Evolutionary conservation across 164 flowering plant genomes (phyloP), one percentile per base, ranked within the genome.

Genomic region (Paratinospora sagittata): DNA sequence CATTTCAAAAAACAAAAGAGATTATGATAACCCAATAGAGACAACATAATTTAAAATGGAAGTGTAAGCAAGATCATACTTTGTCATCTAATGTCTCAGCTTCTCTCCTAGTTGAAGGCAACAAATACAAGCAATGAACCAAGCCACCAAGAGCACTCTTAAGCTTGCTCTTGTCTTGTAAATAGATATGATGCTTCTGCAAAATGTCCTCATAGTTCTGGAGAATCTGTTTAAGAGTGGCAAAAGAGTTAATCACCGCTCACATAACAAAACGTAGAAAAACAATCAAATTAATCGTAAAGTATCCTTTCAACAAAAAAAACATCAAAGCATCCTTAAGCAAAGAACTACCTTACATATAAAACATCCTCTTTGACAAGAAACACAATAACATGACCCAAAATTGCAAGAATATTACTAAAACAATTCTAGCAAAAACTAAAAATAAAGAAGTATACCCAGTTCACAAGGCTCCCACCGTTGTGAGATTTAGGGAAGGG

Each of bases 161-260:
- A 45, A 95, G 86, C 69, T 87, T 86, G 66, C 83, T 79, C 82
- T 82, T 90, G 73, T 95, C 97, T 76, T 88, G 83, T 60, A 88
- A 68, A 79, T 81, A 84, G 60, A 84, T 82, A 57, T 90, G 85
- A 75, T 83, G 86, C 68, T 88, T 87, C 65, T 74, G 86, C 33
- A 95, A 78, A 37, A 95, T 81, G 73, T 86, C 89, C 63, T 75
- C 87, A 73, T 89, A 95, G 74, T 84, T 87, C 76, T 85, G 86
- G 70, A 95, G 88, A 81, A 92, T 80, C 98, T 94, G 81, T 72
- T 41, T 9, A 70, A 75, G 26, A 3, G 52, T 66, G n/a, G 8
- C 45, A 34, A 36, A 34, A 34, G 21, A 64, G n/a, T 13, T 19
- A 19, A n/a, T 13, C 64, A 61, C n/a, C 2, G 8, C 14, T 61